These are phyloP conservation scores for Begonia masoniana DNA, from an alignment of 306 rosid genomes.

Conservation along the genomic window DNA sequence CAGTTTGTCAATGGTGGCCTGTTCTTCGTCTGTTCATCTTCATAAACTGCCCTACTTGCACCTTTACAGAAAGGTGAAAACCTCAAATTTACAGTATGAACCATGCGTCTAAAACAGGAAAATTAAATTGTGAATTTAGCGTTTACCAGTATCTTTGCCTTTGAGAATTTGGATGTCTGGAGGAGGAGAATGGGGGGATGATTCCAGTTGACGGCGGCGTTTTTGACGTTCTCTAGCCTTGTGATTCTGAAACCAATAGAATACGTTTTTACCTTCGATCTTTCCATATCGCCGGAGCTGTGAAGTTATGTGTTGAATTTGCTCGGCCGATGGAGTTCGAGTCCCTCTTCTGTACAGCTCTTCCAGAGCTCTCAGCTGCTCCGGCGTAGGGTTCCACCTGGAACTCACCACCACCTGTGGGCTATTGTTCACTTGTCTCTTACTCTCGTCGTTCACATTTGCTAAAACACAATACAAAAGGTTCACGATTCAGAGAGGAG, in stretches of 20 bases:
- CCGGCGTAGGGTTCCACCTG: slow-evolving; percentile 94
- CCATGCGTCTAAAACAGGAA: no score
- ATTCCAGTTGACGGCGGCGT: slow-evolving; percentile 92
- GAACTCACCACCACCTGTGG: slow-evolving; percentile 68
- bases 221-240: slow-evolving; percentile 92
- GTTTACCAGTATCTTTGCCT: slow-evolving; percentile 24
- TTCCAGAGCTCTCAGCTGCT: slow-evolving; percentile 75
- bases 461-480: slow-evolving; percentile 5
- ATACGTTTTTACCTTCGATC: slow-evolving; percentile 55
- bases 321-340: slow-evolving; percentile 86
- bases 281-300: slow-evolving; percentile 76
- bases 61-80: slow-evolving; percentile 56
- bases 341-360: slow-evolving; percentile 76
- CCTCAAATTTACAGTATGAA: background rate
- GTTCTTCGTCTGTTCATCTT: slow-evolving; percentile 67
- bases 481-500: no score
- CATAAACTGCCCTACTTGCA: slow-evolving; percentile 57
- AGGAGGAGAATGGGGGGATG: slow-evolving; percentile 17
- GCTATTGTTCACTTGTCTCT: slow-evolving; percentile 33
- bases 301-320: slow-evolving; percentile 79
- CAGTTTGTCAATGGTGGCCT: slow-evolving; percentile 69
- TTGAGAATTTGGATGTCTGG: slow-evolving; percentile 15
- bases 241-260: slow-evolving; percentile 95
- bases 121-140: no score
- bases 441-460: slow-evolving; percentile 34